These are phyloP conservation scores for Yarrowia sp. DNA, from an alignment of 805 yeast genomes.

Conservation along the genomic window DNA sequence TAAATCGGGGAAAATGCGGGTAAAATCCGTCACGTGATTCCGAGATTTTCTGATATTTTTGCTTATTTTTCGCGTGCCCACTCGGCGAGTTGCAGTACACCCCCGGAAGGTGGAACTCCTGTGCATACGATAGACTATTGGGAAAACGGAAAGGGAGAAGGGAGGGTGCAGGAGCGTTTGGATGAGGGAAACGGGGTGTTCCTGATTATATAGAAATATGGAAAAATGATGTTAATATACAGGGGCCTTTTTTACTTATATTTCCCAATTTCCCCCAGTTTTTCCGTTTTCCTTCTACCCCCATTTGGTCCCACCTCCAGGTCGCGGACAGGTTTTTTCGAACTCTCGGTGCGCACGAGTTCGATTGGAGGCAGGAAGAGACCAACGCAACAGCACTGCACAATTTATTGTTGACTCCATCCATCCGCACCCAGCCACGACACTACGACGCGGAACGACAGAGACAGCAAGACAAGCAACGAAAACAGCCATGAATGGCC, in stretches of 20 bases:
- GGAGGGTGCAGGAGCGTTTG: background rate
- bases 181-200: background rate
- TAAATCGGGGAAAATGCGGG: background rate
- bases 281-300: background rate
- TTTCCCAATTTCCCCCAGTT: background rate
- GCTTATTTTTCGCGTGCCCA: background rate
- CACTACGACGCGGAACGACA: background rate
- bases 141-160: background rate
- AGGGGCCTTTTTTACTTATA: too few relatives aligned
- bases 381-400: constrained; percentile 25
- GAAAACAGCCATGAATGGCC: constrained; percentile 8
- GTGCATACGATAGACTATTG: constrained; percentile 8
- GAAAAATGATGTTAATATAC: background rate
- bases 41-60: too few relatives aligned
- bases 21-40: too few relatives aligned
- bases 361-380: constrained; percentile 23
- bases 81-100: background rate
- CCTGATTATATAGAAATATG: background rate
- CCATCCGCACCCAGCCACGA: background rate
- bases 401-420: constrained; percentile 11
- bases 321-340: background rate
- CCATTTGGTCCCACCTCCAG: background rate
- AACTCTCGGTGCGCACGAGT: constrained; percentile 4
- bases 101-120: background rate
- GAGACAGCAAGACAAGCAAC: background rate